Percentiles rank a stretch among this genome's conserved stretches.
Conservation (phyloP, 441 rosid species). For the Mallotus japonicus region DNA sequence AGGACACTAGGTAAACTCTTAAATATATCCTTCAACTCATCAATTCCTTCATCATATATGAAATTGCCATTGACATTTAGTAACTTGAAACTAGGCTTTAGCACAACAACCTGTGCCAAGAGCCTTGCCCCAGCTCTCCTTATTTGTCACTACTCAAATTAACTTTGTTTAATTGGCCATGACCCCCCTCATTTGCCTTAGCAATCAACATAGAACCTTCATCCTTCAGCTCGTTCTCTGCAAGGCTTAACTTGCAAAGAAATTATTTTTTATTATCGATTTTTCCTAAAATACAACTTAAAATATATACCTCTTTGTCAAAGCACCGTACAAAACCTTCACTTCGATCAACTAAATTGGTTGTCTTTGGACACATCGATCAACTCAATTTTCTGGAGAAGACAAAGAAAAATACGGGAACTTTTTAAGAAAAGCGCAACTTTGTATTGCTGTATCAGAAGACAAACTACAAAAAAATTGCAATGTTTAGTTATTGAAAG, state of each 20-base stretch:
- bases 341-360: too few relatives aligned
- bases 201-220: slow-evolving; percentile 71
- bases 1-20: slow-evolving; percentile 59
- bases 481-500: too few relatives aligned
- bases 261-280: slow-evolving; percentile 33
- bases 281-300: too few relatives aligned
- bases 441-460: too few relatives aligned
- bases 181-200: slow-evolving; percentile 64
- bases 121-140: slow-evolving; percentile 75
- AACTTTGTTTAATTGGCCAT: slow-evolving; percentile 54
- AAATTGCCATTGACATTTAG: slow-evolving; percentile 73
- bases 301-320: too few relatives aligned
- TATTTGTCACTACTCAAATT: slow-evolving; percentile 64
- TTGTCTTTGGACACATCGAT: too few relatives aligned
- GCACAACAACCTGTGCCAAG: slow-evolving; percentile 61
- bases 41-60: slow-evolving; percentile 91
- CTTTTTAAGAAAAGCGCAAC: too few relatives aligned
- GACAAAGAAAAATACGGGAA: too few relatives aligned
- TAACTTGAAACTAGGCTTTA: slow-evolving; percentile 65
- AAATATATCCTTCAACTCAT: slow-evolving; percentile 73
- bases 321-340: too few relatives aligned
- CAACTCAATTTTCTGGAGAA: too few relatives aligned
- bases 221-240: slow-evolving; percentile 91
- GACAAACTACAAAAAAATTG: too few relatives aligned
- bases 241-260: slow-evolving; percentile 61